Conservation (phyloP, 306 rosid species). For the Lupinus albus region DNA sequence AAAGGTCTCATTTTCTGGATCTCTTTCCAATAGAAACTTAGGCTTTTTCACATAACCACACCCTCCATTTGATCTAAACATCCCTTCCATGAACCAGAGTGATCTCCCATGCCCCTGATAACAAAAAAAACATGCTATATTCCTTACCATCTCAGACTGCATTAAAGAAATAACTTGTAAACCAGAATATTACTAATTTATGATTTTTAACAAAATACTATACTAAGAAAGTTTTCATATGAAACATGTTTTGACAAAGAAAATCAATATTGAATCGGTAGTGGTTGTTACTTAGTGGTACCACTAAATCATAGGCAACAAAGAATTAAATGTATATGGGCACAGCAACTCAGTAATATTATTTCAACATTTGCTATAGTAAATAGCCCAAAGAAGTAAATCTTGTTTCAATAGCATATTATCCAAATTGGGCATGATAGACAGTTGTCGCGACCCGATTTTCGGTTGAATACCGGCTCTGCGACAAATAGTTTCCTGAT, state of each 20-base stretch:
- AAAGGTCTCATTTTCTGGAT: slow-evolving; percentile 53
- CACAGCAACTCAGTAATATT: too few relatives aligned
- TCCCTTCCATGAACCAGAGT: slow-evolving; percentile 83
- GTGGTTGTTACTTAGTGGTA: too few relatives aligned
- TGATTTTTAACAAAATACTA: slow-evolving; percentile 18
- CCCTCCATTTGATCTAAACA: slow-evolving; percentile 90
- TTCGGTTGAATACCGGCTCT: too few relatives aligned
- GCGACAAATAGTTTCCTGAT: not conserved
- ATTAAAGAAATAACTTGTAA: slow-evolving; percentile 20
- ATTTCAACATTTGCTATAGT: not conserved
- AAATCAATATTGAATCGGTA: slow-evolving; percentile 14
- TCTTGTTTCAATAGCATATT: not conserved
- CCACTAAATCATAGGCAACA: too few relatives aligned
- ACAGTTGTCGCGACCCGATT: too few relatives aligned
- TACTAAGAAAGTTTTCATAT: not conserved
- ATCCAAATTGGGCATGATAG: too few relatives aligned
- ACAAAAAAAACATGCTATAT: slow-evolving; percentile 25
- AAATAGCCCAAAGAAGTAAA: slow-evolving; percentile 7
- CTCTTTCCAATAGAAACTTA: slow-evolving; percentile 53
- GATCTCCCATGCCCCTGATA: slow-evolving; percentile 78
- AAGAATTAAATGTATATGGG: too few relatives aligned
- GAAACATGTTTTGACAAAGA: not conserved
- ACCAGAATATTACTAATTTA: not conserved
- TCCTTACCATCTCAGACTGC: slow-evolving; percentile 12
- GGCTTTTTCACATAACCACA: slow-evolving; percentile 91